Evolutionary conservation across 768 basidiomycete species (phyloP).

Genomic region (Pisolithus albus): DNA sequence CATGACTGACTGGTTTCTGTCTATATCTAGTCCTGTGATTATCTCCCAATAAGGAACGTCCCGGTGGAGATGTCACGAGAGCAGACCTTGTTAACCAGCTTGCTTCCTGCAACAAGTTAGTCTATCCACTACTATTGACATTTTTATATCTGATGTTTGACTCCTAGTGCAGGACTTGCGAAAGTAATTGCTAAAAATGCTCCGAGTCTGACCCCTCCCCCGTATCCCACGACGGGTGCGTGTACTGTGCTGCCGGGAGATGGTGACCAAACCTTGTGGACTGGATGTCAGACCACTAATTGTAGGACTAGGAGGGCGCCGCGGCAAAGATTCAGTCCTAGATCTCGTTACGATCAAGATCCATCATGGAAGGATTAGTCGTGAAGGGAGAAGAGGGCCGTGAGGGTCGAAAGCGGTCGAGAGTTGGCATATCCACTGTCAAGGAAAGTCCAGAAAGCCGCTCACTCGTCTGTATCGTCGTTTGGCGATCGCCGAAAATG

Average conservation of each 20-base stretch:
- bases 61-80: slow-evolving; percentile 41
- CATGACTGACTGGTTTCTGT: background rate
- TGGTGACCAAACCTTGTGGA: background rate
- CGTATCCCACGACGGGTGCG: too few species aligned
- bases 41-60: slow-evolving; percentile 56
- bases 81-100: slow-evolving; percentile 57
- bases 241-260: background rate
- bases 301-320: background rate
- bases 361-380: background rate
- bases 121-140: background rate
- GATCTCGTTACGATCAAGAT: slow-evolving; percentile 6
- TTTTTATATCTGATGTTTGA: background rate
- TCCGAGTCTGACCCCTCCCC: too few species aligned
- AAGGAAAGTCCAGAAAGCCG: background rate
- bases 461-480: too few species aligned
- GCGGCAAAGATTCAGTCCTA: slow-evolving; percentile 20
- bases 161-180: slow-evolving; percentile 47
- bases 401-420: background rate
- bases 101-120: slow-evolving; percentile 56
- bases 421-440: background rate
- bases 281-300: background rate
- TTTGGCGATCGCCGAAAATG: too few species aligned
- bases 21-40: slow-evolving; percentile 49
- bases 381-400: slow-evolving; percentile 12
- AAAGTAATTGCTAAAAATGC: slow-evolving; percentile 25